Conservation (phyloP, 805 yeast genomes). For the Komagataella ulmi region DNA sequence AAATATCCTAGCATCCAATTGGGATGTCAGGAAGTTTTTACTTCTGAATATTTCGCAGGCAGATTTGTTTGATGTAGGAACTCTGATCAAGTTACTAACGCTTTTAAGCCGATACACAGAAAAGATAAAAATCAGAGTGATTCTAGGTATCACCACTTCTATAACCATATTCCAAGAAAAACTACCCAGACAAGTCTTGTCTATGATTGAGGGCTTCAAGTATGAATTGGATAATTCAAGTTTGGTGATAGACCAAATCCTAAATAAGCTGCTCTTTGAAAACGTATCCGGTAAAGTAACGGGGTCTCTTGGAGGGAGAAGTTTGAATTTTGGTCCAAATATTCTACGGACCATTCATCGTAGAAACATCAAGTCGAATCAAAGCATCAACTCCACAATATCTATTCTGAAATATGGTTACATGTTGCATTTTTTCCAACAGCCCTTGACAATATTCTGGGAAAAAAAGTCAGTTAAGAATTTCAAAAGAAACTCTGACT, state of each 20-base stretch:
- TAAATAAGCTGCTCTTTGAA: constrained; percentile 17
- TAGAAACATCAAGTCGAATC: not conserved
- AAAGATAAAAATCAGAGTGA: constrained; percentile 7
- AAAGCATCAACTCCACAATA: constrained; percentile 1
- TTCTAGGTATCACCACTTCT: constrained; percentile 21
- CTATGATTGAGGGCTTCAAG: constrained; percentile 10
- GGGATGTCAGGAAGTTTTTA: not conserved
- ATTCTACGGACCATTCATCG: not conserved
- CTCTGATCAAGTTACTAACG: not conserved
- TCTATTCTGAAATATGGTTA: constrained; percentile 17
- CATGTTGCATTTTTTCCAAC: constrained; percentile 20
- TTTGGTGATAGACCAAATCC: constrained; percentile 15
- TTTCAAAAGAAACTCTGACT: not conserved
- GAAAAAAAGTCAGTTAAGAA: constrained; percentile 3
- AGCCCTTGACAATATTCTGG: constrained; percentile 20
- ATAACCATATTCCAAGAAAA: constrained; percentile 20
- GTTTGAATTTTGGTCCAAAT: not conserved
- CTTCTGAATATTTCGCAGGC: not conserved
- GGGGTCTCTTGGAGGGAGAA: not conserved
- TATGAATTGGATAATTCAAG: constrained; percentile 18
- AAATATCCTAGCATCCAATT: not conserved
- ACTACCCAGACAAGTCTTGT: constrained; percentile 12
- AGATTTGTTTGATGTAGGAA: not conserved
- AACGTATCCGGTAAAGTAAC: constrained; percentile 1
- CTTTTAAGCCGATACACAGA: not conserved